phyloP scores from a whole-genome alignment of 441 rosid genomes.

The Croton setiger region DNA sequence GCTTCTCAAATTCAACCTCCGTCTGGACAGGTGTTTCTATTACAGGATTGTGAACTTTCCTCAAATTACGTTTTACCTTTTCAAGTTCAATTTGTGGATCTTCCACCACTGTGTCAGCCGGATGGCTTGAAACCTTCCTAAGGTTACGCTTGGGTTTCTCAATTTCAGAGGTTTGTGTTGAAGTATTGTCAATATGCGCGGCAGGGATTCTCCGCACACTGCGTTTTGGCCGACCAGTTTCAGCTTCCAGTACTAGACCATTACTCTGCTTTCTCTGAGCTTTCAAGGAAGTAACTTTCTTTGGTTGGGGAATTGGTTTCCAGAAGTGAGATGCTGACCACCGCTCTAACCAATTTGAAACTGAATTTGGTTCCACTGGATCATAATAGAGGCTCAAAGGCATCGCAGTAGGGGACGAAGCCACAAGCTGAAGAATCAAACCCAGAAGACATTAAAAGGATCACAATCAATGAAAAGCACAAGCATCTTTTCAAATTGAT shows the following conservation, averaged over 20 bases:
- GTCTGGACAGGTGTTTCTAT: slow-evolving; percentile 53
- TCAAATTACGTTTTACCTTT: slow-evolving; percentile 82
- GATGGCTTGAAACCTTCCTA: slow-evolving; percentile 52
- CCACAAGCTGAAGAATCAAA: slow-evolving; percentile 62
- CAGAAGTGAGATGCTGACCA: slow-evolving; percentile 80
- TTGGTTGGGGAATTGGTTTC: slow-evolving; percentile 73
- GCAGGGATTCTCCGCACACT: slow-evolving; percentile 61
- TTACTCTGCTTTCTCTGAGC: slow-evolving; percentile 46
- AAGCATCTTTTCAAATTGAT: neutral
- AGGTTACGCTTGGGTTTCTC: slow-evolving; percentile 70
- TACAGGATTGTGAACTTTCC: slow-evolving; percentile 78
- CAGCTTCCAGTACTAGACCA: slow-evolving; percentile 50
- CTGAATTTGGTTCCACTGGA: slow-evolving; percentile 60
- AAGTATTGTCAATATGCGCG: slow-evolving; percentile 40
- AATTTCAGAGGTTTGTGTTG: slow-evolving; percentile 46
- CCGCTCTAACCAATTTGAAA: slow-evolving; percentile 67
- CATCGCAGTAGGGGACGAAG: slow-evolving; percentile 60
- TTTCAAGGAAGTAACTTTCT: slow-evolving; percentile 39
- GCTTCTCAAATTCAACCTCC: slow-evolving; percentile 57
- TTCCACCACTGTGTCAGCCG: slow-evolving; percentile 50
- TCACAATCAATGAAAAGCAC: slow-evolving; percentile 6
- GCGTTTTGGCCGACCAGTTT: slow-evolving; percentile 59
- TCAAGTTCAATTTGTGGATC: slow-evolving; percentile 81
- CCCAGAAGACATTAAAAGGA: slow-evolving; percentile 12
- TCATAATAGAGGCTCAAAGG: slow-evolving; percentile 59